A percentile compares a stretch with the other conserved stretches of the same genome.
These are phyloP conservation scores for Aspergillus tamarii DNA, from an alignment of 2,329 filamentous ascomycete genomes.

Conservation along the genomic window DNA sequence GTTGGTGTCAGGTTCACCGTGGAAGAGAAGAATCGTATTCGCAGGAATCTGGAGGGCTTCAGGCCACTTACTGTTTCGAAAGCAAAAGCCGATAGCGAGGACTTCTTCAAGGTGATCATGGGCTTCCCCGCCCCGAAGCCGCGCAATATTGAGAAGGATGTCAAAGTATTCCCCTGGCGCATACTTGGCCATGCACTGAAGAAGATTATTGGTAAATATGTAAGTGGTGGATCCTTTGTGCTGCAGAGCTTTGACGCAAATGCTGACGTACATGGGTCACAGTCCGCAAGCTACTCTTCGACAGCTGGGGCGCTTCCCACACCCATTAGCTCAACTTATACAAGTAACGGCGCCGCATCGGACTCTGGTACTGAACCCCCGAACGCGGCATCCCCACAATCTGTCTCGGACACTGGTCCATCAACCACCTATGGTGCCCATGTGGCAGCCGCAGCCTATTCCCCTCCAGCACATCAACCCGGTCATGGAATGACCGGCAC, in stretches of 20 bases:
- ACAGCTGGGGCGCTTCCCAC: constrained; percentile 55
- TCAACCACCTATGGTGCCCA: constrained; percentile 48
- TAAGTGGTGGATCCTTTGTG: constrained; percentile 47
- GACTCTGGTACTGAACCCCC: constrained; percentile 53
- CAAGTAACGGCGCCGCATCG: constrained; percentile 47
- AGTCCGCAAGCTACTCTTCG: constrained; percentile 72
- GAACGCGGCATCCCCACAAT: constrained; percentile 53
- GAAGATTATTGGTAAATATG: constrained; percentile 99
- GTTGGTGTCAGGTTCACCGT: constrained; percentile 87
- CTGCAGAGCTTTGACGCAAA: neutral
- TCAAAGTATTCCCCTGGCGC: constrained; percentile 98
- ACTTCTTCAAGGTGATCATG: constrained; percentile 99
- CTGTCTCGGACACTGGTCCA: constrained; percentile 49
- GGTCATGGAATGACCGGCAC: constrained; percentile 34
- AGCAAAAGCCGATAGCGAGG: constrained; percentile 85
- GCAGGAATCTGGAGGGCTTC: constrained; percentile 93
- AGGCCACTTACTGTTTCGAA: constrained; percentile 92
- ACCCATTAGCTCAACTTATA: constrained; percentile 42
- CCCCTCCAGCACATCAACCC: constrained; percentile 43
- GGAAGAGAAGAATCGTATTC: constrained; percentile 97
- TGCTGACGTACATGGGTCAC: constrained; percentile 25
- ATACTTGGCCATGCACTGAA: constrained; percentile 83
- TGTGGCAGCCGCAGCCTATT: constrained; percentile 48
- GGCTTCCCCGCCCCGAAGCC: constrained; percentile 93
- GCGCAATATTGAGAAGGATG: constrained; percentile 97